Evolutionary conservation across 371 early-diverging fungal genomes (phyloP), one percentile per base, ranked within the genome.

Genomic region (Rhizomucor pusillus): DNA sequence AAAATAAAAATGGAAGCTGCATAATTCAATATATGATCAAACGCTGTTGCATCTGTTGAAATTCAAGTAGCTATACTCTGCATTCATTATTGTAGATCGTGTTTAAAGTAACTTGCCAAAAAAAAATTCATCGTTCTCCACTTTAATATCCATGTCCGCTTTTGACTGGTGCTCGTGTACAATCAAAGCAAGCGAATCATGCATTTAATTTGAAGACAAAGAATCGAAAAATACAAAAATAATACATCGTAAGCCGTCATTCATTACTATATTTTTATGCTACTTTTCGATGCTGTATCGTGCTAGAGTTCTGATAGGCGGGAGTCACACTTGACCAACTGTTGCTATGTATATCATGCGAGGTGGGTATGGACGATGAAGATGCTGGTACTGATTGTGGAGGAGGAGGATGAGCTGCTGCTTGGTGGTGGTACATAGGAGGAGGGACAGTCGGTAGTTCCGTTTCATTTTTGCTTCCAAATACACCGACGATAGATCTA

Each of bases 231-330:
- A 16, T 11, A 44, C 19, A 44, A 11, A 23, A 45, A 44, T 44
- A 19, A 3, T 16, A 41, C n/a, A n/a, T n/a, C n/a, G n/a, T n/a
- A 29, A 29, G 29, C 7, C 29, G 29, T 5, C 7, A 29, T 29
- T 29, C 29, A 29, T 29, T 29, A 7, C 7, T 48, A 18, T 22
- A 11, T 10, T 35, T 34, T 60, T 46, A 63, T 40, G 49, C 53
- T 7, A 36, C 50, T 62, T 63, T 63, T 53, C 63, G 47, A 47
- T 57, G 58, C 20, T 57, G 58, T 25, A 60, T 48, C 19, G 49
- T 43, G 1, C 43, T 44, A 16, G 45, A 23, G 22, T 29, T 51
- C 20, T 51, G 40, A 23, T 51, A 25, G 23, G 4, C 2, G 54
- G 45, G n/a, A 45, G 45, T 36, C 33, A 53, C 14, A 45, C 3